Base-by-base conservation (phyloP, 768 basidiomycete genomes). In the Trametes cubensis region DNA sequence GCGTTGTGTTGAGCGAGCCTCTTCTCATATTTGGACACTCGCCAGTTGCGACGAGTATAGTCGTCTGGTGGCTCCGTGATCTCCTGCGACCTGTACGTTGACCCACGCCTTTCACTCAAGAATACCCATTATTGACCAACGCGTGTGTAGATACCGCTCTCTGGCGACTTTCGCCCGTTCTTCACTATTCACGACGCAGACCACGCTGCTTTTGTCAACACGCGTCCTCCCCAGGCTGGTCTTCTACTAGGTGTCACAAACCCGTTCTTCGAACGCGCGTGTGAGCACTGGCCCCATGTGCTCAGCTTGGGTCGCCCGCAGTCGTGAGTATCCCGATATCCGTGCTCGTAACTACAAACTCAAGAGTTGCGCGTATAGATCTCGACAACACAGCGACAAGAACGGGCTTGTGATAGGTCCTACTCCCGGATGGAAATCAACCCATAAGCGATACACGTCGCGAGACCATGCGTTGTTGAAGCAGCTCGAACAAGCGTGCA, bases 151-250 rank as follows among this genome's bases (percentile, higher is more conserved):
- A 87, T 96, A 30, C 93, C 94, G 4, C 79, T 92, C 10, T 84
- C 88, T 0, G 85, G 85, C 1, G 95, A 99, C 70, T 85, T 93
- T 68, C 83, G 96, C 10, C 96, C 96, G 0, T 99, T 96, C 73
- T 91, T 98, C 66, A 97, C 96, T 17, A 94, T 99, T 68, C 96
- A 98, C 72, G 96, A 98, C 69, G 82, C 82, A n/a, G 95, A 97
- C 62, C 86, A 89, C 64, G 67, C 81, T 3, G 69, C 81, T 2
- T 74, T 99, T 14, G 87, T 97, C 46, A 94, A 93, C 71, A 87
- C 87, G 63, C 84, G 90, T 30, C 84, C 87, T n/a, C 93, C 92
- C 0, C 86, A 86, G 72, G 74, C 87, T 0, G 94, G 93, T 1
- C 73, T 92, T 3, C 66, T 96, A 6, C 72, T 96, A 3, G 92